phyloP scores from a whole-genome alignment of 2,329 filamentous ascomycete species.

The Talaromyces islandicus region DNA sequence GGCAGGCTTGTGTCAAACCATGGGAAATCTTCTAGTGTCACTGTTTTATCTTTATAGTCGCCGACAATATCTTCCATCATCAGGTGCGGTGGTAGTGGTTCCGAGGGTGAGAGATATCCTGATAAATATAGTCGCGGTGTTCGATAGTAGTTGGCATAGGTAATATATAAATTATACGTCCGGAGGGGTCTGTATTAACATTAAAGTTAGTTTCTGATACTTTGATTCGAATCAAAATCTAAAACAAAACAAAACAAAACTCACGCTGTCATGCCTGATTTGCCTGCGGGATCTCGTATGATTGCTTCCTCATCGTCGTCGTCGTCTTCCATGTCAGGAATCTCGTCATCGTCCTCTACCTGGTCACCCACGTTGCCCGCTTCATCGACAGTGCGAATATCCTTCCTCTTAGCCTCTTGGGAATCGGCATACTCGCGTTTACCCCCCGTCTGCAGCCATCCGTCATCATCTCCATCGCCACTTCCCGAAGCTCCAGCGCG shows the following conservation, averaged over 20 bases:
- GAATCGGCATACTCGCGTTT: slow-evolving; percentile 56
- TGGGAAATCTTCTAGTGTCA: slow-evolving; percentile 94
- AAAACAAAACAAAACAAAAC: slow-evolving; percentile 29
- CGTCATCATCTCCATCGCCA: slow-evolving; percentile 65
- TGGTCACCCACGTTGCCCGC: slow-evolving; percentile 76
- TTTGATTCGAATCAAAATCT: background rate
- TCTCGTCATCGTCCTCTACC: slow-evolving; percentile 66
- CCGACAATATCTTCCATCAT: slow-evolving; percentile 98
- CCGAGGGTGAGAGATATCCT: slow-evolving; percentile 69
- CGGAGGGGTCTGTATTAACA: slow-evolving; percentile 60
- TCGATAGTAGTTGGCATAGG: slow-evolving; percentile 93
- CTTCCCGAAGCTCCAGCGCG: slow-evolving; percentile 36
- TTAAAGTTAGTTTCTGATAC: background rate
- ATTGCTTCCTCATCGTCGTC: slow-evolving; percentile 93
- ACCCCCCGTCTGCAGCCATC: slow-evolving; percentile 85
- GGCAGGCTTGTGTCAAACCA: slow-evolving; percentile 89
- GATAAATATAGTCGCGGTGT: slow-evolving; percentile 93
- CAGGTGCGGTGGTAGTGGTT: slow-evolving; percentile 71
- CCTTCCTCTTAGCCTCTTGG: slow-evolving; percentile 68
- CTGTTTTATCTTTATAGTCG: slow-evolving; percentile 97
- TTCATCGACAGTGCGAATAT: slow-evolving; percentile 85
- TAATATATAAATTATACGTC: slow-evolving; percentile 98
- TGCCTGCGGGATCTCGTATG: slow-evolving; percentile 62
- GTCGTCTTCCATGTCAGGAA: slow-evolving; percentile 97
- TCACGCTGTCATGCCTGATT: slow-evolving; percentile 49